phyloP scores from a whole-genome alignment of 345 rosid species.

The Physaria fendleri region DNA sequence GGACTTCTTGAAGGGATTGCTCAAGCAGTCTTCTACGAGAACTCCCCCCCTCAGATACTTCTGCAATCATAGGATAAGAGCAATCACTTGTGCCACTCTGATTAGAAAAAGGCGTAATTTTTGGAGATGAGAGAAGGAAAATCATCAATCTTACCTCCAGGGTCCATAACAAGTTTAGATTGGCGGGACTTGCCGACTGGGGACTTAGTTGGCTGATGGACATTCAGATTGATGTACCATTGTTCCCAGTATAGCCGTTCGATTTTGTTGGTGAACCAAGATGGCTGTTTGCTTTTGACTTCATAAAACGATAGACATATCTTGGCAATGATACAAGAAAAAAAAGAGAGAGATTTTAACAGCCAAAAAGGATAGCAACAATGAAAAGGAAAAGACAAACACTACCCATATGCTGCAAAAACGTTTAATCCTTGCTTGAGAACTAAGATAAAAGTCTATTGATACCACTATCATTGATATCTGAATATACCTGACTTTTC shows the following conservation, averaged over 20 bases:
- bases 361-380: neutral
- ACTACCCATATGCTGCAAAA: neutral
- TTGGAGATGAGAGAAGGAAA: neutral
- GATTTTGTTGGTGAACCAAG: conserved; percentile 75
- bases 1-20: conserved; percentile 68
- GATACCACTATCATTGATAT: neutral
- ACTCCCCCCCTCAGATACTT: conserved; percentile 53
- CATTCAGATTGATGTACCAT: conserved; percentile 87
- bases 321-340: conserved; percentile 28
- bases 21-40: conserved; percentile 68
- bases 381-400: neutral
- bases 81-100: conserved; percentile 8
- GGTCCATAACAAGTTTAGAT: conserved; percentile 52
- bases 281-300: conserved; percentile 75
- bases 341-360: neutral
- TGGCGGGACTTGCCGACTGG: conserved; percentile 52
- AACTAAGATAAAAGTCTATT: neutral
- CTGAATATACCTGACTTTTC: conserved; percentile 80
- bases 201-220: conserved; percentile 54
- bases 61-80: conserved; percentile 28
- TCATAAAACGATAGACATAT: conserved; percentile 88
- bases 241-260: conserved; percentile 82
- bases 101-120: neutral
- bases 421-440: neutral
- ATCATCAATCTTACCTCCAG: conserved; percentile 47